Base-by-base conservation (phyloP, 768 basidiomycete species). In the Clavaria fumosa region DNA sequence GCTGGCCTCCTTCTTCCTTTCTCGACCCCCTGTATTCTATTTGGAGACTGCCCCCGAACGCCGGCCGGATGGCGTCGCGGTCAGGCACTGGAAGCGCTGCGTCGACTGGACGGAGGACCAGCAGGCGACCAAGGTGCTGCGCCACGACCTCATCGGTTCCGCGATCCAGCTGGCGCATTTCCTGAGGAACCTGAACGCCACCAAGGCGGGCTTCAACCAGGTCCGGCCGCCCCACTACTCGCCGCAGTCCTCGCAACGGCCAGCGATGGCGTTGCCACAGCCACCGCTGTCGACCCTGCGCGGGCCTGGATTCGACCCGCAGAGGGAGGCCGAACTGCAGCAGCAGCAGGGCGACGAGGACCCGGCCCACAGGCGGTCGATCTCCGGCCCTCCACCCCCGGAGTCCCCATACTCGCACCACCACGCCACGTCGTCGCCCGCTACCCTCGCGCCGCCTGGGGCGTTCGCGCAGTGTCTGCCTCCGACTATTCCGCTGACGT, bases 51-150 rank as follows among this genome's bases (percentile, higher is more conserved):
- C 60, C 7, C 45, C 53, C 2, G 47, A 56, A 4, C 50, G 60
- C 7, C 45, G 45, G 7, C 39, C 51, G 12, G 53, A 56, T 28
- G 57, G 57, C n/a, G 41, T 55, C 4, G 42, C 55, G 15, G 35
- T 50, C 0, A 65, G 65, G 19, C 46, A 61, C 9, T 85, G 82
- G 82, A 72, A 70, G 45, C 56, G 61, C 20, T 78, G 75, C 49
- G 56, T 63, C 6, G 82, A 85, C 50, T 85, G 81, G 81, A 85
- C 82, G 0, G 78, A 83, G 51, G 71, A 65, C 35, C 64, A 64
- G 32, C 79, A 83, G 49, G 82, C 78, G 2, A 69, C 72, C 5
- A 63, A 62, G 6, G 63, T 77, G 11, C 52, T 82, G 39, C 68
- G 66, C 31, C 82, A 85, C 47, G 64, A 71, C 34, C 60, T 85